Base-by-base conservation (phyloP, 495 filamentous ascomycete species). In the Glonium stellatum region DNA sequence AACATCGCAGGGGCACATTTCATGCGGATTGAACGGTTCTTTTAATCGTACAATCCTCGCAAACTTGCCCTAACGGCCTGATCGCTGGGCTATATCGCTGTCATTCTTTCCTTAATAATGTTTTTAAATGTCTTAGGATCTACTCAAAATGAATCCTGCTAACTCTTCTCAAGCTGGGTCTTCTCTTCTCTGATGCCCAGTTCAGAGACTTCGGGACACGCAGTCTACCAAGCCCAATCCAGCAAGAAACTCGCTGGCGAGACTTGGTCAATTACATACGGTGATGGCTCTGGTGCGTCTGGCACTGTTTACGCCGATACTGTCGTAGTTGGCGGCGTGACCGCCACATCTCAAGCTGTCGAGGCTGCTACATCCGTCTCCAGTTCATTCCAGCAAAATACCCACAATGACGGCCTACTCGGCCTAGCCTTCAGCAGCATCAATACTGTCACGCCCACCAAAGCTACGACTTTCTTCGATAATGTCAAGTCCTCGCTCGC, bases 391-490 rank as follows among this genome's bases (percentile, higher is more conserved):
- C 67, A 73, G 15, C 41, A 74, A 31, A 84, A 89, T 65, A 71
- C 72, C 59, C 71, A 79, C 65, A 84, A 77, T 66, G 85, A 89
- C 60, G 88, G 88, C 44, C 76, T 91, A 48, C 73, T 92, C 18
- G 88, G 88, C 44, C 78, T 91, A 18, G 84, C 79, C 18, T 90
- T 90, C 71, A 81, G 80, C 73, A 75, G 59, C 41, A 79, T 91
- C 73, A 92, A 91, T 76, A 85, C 82, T 0, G 82, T 89, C 50
- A 51, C 67, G 47, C 88, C 88, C n/a, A 70, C 64, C 9, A 23
- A 65, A 15, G 80, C 87, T 69, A 81, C 77, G 53, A 92, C 87
- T 12, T 91, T 84, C 73, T 90, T 90, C 72, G 83, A 84, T 72
- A 90, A 83, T 61, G 85, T 88, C 56, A 77, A 81, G 65, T 55